Evolutionary conservation across 306 rosid genomes (phyloP).

Genomic region (Alnus rubra): DNA sequence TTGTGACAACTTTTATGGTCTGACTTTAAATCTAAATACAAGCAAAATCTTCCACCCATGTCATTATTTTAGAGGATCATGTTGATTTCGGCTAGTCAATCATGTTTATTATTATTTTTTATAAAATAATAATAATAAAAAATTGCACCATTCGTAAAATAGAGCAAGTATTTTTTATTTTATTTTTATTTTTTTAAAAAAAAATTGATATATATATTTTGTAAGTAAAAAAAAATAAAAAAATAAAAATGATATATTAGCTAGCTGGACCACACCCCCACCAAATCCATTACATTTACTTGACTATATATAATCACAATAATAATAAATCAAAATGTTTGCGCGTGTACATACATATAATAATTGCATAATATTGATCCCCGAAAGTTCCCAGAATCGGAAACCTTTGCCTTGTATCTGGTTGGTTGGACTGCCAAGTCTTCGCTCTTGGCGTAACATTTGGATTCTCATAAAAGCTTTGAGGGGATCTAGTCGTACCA

Average conservation of each 20-base stretch:
- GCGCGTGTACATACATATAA: neutral
- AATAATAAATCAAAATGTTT: neutral
- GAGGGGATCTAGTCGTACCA: neutral
- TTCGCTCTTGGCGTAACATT: neutral
- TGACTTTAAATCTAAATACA: neutral
- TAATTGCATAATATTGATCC: neutral
- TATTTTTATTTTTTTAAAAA: too few species aligned
- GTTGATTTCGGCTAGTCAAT: too few species aligned
- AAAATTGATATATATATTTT: too few species aligned
- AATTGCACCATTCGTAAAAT: too few species aligned
- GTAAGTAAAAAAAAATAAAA: too few species aligned
- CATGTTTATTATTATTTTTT: too few species aligned
- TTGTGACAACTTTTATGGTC: neutral
- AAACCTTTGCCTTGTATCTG: neutral
- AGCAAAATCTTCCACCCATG: neutral
- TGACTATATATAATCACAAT: neutral
- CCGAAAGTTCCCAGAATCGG: neutral
- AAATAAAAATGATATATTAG: too few species aligned
- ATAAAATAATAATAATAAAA: too few species aligned
- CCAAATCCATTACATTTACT: neutral
- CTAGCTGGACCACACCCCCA: neutral
- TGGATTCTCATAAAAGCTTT: neutral
- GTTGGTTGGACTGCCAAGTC: neutral
- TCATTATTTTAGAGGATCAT: too few species aligned
- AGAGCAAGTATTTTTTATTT: too few species aligned